Evolutionary conservation across 352 stramenopile species (phyloP), one percentile per base, ranked within the genome.

Genomic region (Pythium folliculosum): DNA sequence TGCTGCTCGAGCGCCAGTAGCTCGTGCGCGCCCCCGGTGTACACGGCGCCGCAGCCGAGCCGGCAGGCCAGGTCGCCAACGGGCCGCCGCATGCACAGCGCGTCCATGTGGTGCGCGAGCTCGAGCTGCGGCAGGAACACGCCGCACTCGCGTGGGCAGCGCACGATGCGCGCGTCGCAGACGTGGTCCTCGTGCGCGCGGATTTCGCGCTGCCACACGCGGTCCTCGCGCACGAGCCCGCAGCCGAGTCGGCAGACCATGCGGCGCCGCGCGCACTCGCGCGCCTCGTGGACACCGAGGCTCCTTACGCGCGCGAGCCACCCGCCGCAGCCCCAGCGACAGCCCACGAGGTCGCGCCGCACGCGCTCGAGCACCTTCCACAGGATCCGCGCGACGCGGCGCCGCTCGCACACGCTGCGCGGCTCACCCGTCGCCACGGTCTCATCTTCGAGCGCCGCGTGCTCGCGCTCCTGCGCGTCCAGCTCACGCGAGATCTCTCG

Each of bases 171-270:
- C 21, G 70, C 75, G 69, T 65, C 62, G 59, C 82, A 90, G 22
- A 80, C 54, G 25, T 81, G 67, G 10, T 65, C 71, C 62, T 94
- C 86, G 65, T 94, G 86, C 10, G 77, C 75, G 27, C 78, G 77
- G 30, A 91, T 87, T 14, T 70, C 58, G 17, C 62, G 59, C 21
- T 77, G 67, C 86, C 86, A 94, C 21, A 74, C 40, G 17, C 70
- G 65, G 19, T 79, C 71, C 56, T 90, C 81, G 27, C 75, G 69
- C 7, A 90, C 65, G 17, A 77, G 60, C 14, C 71, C 74, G 43
- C 86, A 94, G 23, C 86, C 83, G 14, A 94, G 70, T 5, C 83
- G 83, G 48, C 86, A 94, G 10, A 90, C 51, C 77, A 90, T 81
- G 14, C 87, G 74, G 1, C 85, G 78, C 3, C 81, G 78, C 2